Conservation (phyloP, 495 filamentous ascomycete species). For the Penicillium cosmopolitanum region DNA sequence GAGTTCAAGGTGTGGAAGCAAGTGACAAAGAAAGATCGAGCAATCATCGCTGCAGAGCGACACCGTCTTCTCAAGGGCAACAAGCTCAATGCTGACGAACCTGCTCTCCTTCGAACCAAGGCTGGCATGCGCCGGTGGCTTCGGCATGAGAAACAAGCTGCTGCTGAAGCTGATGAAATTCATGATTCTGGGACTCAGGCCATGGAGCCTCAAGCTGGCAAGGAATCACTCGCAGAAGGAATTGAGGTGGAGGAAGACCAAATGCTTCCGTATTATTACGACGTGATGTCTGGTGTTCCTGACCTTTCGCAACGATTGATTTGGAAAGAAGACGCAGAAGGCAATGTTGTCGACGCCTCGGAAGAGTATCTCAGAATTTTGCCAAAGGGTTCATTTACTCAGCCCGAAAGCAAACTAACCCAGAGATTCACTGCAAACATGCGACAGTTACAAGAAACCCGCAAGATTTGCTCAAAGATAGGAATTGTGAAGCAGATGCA, state of each 20-base stretch:
- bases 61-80: slow-evolving; percentile 84
- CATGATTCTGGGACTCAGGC: slow-evolving; percentile 52
- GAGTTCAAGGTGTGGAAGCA: slow-evolving; percentile 99
- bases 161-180: slow-evolving; percentile 54
- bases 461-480: slow-evolving; percentile 95
- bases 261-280: slow-evolving; percentile 90
- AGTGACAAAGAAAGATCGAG: slow-evolving; percentile 94
- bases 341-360: slow-evolving; percentile 80
- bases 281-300: slow-evolving; percentile 81
- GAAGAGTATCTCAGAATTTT: slow-evolving; percentile 80
- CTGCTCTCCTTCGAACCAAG: slow-evolving; percentile 78
- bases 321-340: slow-evolving; percentile 87
- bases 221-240: slow-evolving; percentile 84
- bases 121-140: slow-evolving; percentile 81
- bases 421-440: slow-evolving; percentile 87
- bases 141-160: slow-evolving; percentile 68
- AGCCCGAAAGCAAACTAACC: slow-evolving; percentile 77
- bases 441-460: slow-evolving; percentile 93
- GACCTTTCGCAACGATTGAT: slow-evolving; percentile 73
- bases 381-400: slow-evolving; percentile 71
- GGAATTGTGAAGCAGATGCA: slow-evolving; percentile 99
- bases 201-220: slow-evolving; percentile 48
- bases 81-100: slow-evolving; percentile 83
- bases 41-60: slow-evolving; percentile 75
- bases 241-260: slow-evolving; percentile 84